phyloP scores from a whole-genome alignment of 345 rosid genomes.

The Trapa incisa region DNA sequence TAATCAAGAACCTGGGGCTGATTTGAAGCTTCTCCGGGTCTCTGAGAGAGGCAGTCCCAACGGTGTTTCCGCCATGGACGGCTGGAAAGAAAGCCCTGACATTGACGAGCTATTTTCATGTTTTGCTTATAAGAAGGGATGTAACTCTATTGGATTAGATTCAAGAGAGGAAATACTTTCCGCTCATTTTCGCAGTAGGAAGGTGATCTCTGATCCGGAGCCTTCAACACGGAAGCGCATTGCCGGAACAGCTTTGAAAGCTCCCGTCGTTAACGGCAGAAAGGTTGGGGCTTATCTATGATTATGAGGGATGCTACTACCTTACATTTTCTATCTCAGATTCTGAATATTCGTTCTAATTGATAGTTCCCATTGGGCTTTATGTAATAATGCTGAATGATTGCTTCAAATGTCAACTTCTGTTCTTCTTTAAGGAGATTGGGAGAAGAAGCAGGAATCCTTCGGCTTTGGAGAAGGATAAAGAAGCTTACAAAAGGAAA shows the following conservation, averaged over 20 bases:
- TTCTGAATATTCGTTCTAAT: not conserved
- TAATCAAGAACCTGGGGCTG: not conserved
- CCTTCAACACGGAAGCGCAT: not conserved
- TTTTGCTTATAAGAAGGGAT: not conserved
- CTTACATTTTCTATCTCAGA: not conserved
- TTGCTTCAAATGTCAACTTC: not conserved
- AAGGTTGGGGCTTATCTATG: not conserved
- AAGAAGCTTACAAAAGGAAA: conserved; percentile 48
- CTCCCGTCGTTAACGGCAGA: not conserved
- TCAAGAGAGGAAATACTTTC: not conserved
- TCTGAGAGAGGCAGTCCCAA: not conserved
- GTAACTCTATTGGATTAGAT: not conserved
- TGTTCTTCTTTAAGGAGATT: not conserved
- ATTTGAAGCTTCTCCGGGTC: not conserved
- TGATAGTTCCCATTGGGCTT: not conserved
- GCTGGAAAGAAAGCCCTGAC: not conserved
- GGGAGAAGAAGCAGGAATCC: conserved; percentile 1
- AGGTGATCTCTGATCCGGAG: not conserved
- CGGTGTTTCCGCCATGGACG: not conserved
- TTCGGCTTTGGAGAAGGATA: conserved; percentile 23
- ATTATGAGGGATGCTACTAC: not conserved
- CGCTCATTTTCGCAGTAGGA: not conserved
- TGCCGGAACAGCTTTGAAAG: not conserved
- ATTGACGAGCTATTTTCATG: not conserved
- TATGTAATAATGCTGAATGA: not conserved